Conservation (phyloP, 1,284 basidiomycete genomes). For the Ceraceosorus bombacis region DNA sequence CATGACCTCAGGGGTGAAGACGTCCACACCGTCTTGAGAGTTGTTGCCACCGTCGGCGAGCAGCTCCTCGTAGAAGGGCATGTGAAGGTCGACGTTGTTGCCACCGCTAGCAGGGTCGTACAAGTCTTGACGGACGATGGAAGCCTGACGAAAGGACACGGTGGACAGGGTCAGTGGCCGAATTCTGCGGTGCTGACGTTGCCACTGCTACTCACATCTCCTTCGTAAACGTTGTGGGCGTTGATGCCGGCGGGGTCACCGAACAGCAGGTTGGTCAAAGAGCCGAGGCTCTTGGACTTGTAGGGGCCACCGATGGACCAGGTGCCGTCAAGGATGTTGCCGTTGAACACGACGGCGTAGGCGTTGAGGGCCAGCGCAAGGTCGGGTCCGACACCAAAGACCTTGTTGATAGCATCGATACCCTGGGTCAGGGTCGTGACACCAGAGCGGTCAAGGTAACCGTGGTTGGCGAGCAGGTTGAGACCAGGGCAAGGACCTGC, state of each 20-base stretch:
- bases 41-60: slow-evolving; percentile 26
- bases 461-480: slow-evolving; percentile 32
- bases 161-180: not conserved
- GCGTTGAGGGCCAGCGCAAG: slow-evolving; percentile 23
- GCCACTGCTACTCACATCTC: not conserved
- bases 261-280: slow-evolving; percentile 19
- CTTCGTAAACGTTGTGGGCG: slow-evolving; percentile 21
- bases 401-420: slow-evolving; percentile 27
- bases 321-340: slow-evolving; percentile 27
- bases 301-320: slow-evolving; percentile 36
- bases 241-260: slow-evolving; percentile 28
- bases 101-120: slow-evolving; percentile 27
- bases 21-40: slow-evolving; percentile 22
- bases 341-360: slow-evolving; percentile 34
- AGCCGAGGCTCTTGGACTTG: slow-evolving; percentile 19
- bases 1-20: slow-evolving; percentile 27
- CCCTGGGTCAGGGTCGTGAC: slow-evolving; percentile 25
- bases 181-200: not conserved
- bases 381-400: slow-evolving; percentile 27
- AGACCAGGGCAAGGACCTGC: slow-evolving; percentile 6
- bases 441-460: slow-evolving; percentile 30
- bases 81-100: slow-evolving; percentile 23
- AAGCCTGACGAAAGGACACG: slow-evolving; percentile 32
- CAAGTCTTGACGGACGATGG: slow-evolving; percentile 29
- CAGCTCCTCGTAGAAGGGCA: slow-evolving; percentile 34